These are phyloP conservation scores for Cladosporium cucumerinum DNA, from an alignment of 2,329 filamentous ascomycete genomes.

Conservation along the genomic window DNA sequence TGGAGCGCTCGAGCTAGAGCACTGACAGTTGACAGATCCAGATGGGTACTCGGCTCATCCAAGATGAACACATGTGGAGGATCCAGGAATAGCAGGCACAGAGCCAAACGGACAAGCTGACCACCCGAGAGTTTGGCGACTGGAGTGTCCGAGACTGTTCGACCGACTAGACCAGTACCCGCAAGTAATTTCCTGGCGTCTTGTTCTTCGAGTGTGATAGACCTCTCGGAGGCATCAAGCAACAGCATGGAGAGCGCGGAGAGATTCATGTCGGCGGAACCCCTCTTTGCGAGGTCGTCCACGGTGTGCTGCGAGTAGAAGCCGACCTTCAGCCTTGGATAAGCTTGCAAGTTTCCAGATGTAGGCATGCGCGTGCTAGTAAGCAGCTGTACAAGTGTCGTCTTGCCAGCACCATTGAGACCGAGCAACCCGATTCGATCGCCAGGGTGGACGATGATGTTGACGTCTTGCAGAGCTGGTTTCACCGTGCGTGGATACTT, in stretches of 20 bases:
- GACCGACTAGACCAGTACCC: conserved; percentile 66
- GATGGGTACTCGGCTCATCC: conserved; percentile 80
- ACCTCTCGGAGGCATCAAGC: conserved; percentile 2
- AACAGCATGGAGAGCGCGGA: conserved; percentile 62
- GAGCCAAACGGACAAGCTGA: conserved; percentile 63
- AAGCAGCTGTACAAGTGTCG: conserved; percentile 70
- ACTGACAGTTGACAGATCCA: conserved; percentile 77
- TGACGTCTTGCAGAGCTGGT: conserved; percentile 59
- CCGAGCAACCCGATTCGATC: conserved; percentile 74
- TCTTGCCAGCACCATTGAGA: conserved; percentile 78
- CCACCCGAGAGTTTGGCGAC: conserved; percentile 73
- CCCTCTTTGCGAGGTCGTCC: conserved; percentile 56
- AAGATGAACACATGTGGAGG: conserved; percentile 70
- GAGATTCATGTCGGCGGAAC: conserved; percentile 39
- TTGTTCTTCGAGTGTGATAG: conserved; percentile 52
- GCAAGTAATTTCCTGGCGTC: conserved; percentile 64
- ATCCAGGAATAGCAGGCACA: conserved; percentile 66
- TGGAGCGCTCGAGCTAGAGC: conserved; percentile 65
- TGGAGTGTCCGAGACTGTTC: conserved; percentile 69
- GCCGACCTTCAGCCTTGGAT: conserved; percentile 67
- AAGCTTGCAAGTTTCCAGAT: conserved; percentile 59
- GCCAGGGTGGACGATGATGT: conserved; percentile 67
- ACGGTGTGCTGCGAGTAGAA: conserved; percentile 81
- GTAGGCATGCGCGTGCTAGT: conserved; percentile 59
- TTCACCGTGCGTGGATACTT: conserved; percentile 51